Base-by-base conservation (phyloP, 2,329 filamentous ascomycete genomes). In the Tolypocladium paradoxum region DNA sequence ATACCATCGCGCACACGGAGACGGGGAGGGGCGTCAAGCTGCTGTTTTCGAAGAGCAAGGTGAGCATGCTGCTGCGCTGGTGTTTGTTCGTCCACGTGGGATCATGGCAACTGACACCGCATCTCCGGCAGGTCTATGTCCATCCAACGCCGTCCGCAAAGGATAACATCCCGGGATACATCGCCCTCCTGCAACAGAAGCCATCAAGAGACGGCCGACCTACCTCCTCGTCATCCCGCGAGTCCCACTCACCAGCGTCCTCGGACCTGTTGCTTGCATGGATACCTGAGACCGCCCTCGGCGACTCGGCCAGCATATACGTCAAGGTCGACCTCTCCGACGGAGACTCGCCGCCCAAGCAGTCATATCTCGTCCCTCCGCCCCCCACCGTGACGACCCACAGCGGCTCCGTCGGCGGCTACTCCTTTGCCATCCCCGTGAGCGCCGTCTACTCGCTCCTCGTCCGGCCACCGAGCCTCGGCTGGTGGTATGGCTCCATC, bases 401-500 rank as follows among this genome's bases (percentile, higher is more conserved):
- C 65, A 77, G 79, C 55, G 81, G 81, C 46, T 80, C 86, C 0
- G 74, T 83, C 49, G 91, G 91, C 4, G 82, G 87, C 48, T 96
- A 96, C 66, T 84, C 93, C 1, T 99, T 99, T 65, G 90, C 92
- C 1, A 80, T 99, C 6, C 93, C 93, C 1, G 80, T 97, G 33
- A 89, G 83, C 59, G 88, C 92, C 58, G 85, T 99, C 56, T 99
- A 95, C 70, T 95, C 89, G 31, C 77, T 99, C 6, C 77, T 96
- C 8, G 85, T 99, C 38, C 83, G 93, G 2, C 92, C 92, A 4
- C 95, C 93, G 6, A 96, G 90, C 66, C 72, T 96, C 8, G 95
- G 93, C 18, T 99, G 93, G 95, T 99, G 93, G 93, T 96, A 95
- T 67, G 93, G 93, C 35, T 96, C 90, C 57, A 72, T 99, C 31